A percentile compares a stretch with the other conserved stretches of the same genome.
phyloP scores from a whole-genome alignment of 176 grass and related monocot species.

The Dactylis glomerata region DNA sequence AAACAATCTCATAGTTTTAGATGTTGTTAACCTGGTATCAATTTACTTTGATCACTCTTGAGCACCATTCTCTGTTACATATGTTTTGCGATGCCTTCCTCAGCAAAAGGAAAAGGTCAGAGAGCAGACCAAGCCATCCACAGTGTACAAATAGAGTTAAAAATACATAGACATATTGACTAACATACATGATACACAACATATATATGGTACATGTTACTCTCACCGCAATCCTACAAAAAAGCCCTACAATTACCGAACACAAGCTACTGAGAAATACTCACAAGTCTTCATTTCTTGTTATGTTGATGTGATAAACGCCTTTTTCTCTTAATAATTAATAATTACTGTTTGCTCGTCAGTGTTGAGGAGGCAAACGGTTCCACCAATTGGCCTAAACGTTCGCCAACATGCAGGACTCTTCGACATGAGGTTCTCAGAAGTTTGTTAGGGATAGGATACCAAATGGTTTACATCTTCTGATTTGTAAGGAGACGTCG shows the following conservation, averaged over 20 bases:
- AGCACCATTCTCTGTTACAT: background rate
- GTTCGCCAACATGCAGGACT: constrained; percentile 31
- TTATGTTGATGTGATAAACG: background rate
- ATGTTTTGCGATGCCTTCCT: too few species aligned
- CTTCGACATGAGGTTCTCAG: constrained; percentile 3
- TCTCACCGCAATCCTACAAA: background rate
- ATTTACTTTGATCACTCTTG: background rate
- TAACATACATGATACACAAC: constrained; percentile 3
- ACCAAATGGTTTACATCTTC: constrained; percentile 22
- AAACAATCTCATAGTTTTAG: background rate
- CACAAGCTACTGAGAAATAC: background rate
- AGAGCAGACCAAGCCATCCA: too few species aligned
- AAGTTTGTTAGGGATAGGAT: constrained; percentile 10
- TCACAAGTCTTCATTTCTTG: background rate
- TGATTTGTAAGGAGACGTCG: background rate
- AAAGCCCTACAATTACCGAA: background rate
- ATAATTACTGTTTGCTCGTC: constrained; percentile 25
- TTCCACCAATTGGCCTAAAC: constrained; percentile 37
- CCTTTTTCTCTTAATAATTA: background rate
- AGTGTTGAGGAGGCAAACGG: constrained; percentile 55
- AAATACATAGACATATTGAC: background rate
- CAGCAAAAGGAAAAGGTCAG: too few species aligned
- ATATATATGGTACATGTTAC: background rate
- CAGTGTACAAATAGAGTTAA: background rate
- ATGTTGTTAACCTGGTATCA: background rate